A percentile compares a stretch with the other conserved stretches of the same genome.
Conservation (phyloP, 208 protist species). For the Crithidia bombi region DNA sequence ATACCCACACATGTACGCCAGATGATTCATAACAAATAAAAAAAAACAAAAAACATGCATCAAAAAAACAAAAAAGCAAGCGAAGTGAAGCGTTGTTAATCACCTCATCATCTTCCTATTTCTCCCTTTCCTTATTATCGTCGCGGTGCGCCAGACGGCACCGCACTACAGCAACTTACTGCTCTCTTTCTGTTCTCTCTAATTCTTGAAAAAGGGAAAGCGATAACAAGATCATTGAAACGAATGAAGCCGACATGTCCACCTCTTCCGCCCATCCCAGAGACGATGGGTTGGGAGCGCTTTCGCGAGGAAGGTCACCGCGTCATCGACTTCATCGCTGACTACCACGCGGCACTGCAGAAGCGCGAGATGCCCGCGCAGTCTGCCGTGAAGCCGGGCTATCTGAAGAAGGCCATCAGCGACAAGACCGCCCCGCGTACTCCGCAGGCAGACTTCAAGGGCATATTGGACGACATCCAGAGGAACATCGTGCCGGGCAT, state of each 20-base stretch:
- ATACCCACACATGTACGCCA: too few species aligned
- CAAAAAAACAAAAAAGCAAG: too few species aligned
- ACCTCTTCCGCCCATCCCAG: slow-evolving; percentile 38
- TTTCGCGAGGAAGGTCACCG: slow-evolving; percentile 47
- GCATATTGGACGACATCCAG: slow-evolving; percentile 49
- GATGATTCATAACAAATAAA: too few species aligned
- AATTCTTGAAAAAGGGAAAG: slow-evolving; percentile 2
- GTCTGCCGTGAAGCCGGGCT: slow-evolving; percentile 50
- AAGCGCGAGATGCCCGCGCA: slow-evolving; percentile 41
- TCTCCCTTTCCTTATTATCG: background rate
- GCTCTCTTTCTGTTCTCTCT: too few species aligned
- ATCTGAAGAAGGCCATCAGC: slow-evolving; percentile 44
- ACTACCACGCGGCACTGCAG: slow-evolving; percentile 41
- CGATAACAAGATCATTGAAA: too few species aligned
- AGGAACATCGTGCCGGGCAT: slow-evolving; percentile 64
- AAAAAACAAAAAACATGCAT: too few species aligned
- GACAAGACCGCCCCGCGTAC: slow-evolving; percentile 31
- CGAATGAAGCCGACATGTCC: slow-evolving; percentile 39
- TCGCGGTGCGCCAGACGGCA: too few species aligned
- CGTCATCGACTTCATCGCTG: slow-evolving; percentile 49
- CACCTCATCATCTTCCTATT: too few species aligned
- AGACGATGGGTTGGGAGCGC: slow-evolving; percentile 49
- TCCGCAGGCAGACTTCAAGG: slow-evolving; percentile 31
- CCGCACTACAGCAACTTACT: too few species aligned
- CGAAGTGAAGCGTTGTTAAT: too few species aligned